Evolutionary conservation across 352 stramenopile species (phyloP), one percentile per base, ranked within the genome.

Genomic region (Pythium sukuiense): DNA sequence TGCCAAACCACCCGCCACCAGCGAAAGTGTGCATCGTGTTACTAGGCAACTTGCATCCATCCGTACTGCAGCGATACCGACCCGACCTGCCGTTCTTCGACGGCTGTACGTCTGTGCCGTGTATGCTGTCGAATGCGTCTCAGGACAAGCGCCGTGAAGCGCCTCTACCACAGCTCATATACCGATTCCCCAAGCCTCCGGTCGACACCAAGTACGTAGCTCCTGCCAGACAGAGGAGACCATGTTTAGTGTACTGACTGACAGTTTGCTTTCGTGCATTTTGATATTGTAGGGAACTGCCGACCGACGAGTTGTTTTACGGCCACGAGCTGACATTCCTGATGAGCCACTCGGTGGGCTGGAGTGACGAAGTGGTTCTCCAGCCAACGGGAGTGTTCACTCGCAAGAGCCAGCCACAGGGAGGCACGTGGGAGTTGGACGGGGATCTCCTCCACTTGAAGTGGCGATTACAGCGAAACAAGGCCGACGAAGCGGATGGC

Each of bases 401-500:
- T 48, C 81, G 86, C 27, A 89, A 91, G 65, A 88, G 64, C 43
- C 84, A 90, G 45, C 79, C 83, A 6, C 67, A 69, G 20, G 84
- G 82, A 45, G 87, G 87, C 12, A 91, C 79, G 29, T 96, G 87
- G 87, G 70, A 85, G 53, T 60, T 96, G 1, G 83, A 92, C 43
- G 87, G 86, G 13, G 86, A 96, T 62, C 71, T 94, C 48, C 61
- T 96, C 50, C 87, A 94, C 69, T 65, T 96, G 18, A 89, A 89
- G 55, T 96, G 87, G 87, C 80, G 75, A 37, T 72, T 78, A 5
- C 53, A 69, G 32, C 61, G 55, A 14, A 75, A 76, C 30, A 63
- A 65, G 24, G 63, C 57, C 4, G 72, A 72, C 24, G 72, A 82
- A 37, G 60, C 50, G 13, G 68, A 78, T 20, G 60, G 55, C 9